Base-by-base conservation (phyloP, 2,329 filamentous ascomycete genomes). In the Drechmeria coniospora region DNA sequence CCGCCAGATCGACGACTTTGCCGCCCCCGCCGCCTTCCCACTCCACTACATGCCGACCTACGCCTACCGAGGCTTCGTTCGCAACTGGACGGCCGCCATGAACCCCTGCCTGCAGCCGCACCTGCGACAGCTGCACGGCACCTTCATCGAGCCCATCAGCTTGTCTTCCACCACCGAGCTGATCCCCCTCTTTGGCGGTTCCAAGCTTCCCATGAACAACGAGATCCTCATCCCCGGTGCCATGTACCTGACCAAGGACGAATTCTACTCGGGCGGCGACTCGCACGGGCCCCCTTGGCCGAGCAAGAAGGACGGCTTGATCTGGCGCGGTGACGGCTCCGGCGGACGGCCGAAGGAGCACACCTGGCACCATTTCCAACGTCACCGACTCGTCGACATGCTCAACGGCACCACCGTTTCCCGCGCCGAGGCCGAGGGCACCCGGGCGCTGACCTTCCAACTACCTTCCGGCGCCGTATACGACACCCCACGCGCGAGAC, bases 331-430 rank as follows among this genome's bases (percentile, higher is more conserved):
- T 25, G 66, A 69, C 2, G 71, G 68, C 3, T 74, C 72, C 6
- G 74, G 73, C 3, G 74, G 72, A 2, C 55, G 58, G 16, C 49
- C 59, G 25, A 52, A 51, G 31, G 40, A 42, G n/a, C 45, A 69
- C 24, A 77, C 66, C 34, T 82, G 76, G 75, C 60, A 59, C 19
- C 65, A 69, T 20, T 78, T 79, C 40, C 76, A 81, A 35, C 70
- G 76, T n/a, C 75, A 79, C 39, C 71, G 77, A 4, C 68, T 81
- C 32, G 56, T 80, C 15, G 59, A 72, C 32, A 76, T 80, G 71
- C 54, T 77, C 26, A 80, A 82, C 40, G 64, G 63, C 7, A 75
- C 70, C 1, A 62, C 57, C 14, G 21, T 30, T 14, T 45, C 47
- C 16, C 42, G 49, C 7, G 55, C 64, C 18, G 65, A 74, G 41